Percentiles rank a stretch among this genome's conserved stretches.
Evolutionary conservation across 2,329 filamentous ascomycete species (phyloP).

Genomic region (Ceratocystis smalleyi): DNA sequence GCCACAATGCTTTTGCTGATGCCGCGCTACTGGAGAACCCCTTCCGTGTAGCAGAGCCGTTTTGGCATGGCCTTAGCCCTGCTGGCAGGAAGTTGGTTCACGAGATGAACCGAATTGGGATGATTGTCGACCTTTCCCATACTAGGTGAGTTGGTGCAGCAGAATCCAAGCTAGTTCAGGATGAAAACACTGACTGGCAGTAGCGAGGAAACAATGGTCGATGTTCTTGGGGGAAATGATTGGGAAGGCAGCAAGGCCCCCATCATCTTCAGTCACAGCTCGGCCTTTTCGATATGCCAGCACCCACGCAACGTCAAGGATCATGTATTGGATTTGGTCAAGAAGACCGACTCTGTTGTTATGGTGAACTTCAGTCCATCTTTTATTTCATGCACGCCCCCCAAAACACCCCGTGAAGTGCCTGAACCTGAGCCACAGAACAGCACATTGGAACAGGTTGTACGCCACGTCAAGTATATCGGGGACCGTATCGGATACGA

Average conservation of each 20-base stretch:
- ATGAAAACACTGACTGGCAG: background rate
- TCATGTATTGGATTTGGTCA: conserved; percentile 62
- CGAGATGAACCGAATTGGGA: conserved; percentile 89
- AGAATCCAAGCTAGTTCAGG: no score
- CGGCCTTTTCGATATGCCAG: conserved; percentile 62
- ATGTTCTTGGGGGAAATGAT: conserved; percentile 50
- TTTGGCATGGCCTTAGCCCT: conserved; percentile 57
- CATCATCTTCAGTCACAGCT: conserved; percentile 80
- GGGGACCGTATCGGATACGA: conserved; percentile 72
- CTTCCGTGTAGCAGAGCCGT: conserved; percentile 35
- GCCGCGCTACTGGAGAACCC: conserved; percentile 52
- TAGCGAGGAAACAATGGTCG: conserved; percentile 64
- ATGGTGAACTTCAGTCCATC: conserved; percentile 83
- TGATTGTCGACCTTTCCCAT: conserved; percentile 85
- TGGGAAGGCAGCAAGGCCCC: conserved; percentile 66
- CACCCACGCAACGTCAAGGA: conserved; percentile 87
- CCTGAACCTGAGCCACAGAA: conserved; percentile 53
- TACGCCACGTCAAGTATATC: conserved; percentile 66
- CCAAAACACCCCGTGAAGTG: conserved; percentile 44
- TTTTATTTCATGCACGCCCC: conserved; percentile 61
- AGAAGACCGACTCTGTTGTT: conserved; percentile 56
- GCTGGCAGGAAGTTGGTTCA: conserved; percentile 52
- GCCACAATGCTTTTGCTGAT: conserved; percentile 79
- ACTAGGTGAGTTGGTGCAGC: conserved; percentile 25
- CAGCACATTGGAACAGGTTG: conserved; percentile 61